A percentile compares a stretch with the other conserved stretches of the same genome.
Conservation (phyloP, 75 land plant species). For the Selaginella moellendorffii region DNA sequence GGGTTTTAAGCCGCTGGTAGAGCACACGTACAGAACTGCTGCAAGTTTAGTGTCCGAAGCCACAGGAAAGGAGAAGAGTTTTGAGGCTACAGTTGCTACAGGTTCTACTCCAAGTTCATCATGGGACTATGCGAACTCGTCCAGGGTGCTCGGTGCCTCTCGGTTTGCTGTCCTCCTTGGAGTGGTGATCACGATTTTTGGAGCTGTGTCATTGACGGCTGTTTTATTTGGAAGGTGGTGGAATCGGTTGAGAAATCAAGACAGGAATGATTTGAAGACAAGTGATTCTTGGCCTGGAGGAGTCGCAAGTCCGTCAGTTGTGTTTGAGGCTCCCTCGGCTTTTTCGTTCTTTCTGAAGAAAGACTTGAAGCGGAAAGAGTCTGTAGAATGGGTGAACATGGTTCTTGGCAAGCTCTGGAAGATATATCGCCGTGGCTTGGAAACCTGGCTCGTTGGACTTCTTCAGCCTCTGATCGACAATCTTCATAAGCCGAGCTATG, state of each 20-base stretch:
- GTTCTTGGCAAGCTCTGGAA: constrained; percentile 23
- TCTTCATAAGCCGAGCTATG: constrained; percentile 16
- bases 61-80: background rate
- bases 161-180: background rate
- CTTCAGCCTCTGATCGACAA: constrained; percentile 21
- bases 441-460: constrained; percentile 16
- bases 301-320: constrained; percentile 10
- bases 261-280: background rate
- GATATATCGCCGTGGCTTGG: constrained; percentile 18
- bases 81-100: background rate
- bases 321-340: constrained; percentile 58
- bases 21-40: background rate
- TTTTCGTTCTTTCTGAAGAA: constrained; percentile 62
- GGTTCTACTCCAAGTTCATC: background rate
- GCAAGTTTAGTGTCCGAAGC: background rate
- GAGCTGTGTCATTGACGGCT: background rate
- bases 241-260: constrained; percentile 31
- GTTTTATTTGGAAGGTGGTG: constrained; percentile 39
- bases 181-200: background rate
- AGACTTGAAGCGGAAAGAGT: constrained; percentile 50
- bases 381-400: constrained; percentile 29
- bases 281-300: background rate
- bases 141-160: background rate
- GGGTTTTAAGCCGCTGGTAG: constrained; percentile 11
- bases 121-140: background rate